Conservation (phyloP, 2,329 filamentous ascomycete genomes). For the Sphaceloma murrayae region DNA sequence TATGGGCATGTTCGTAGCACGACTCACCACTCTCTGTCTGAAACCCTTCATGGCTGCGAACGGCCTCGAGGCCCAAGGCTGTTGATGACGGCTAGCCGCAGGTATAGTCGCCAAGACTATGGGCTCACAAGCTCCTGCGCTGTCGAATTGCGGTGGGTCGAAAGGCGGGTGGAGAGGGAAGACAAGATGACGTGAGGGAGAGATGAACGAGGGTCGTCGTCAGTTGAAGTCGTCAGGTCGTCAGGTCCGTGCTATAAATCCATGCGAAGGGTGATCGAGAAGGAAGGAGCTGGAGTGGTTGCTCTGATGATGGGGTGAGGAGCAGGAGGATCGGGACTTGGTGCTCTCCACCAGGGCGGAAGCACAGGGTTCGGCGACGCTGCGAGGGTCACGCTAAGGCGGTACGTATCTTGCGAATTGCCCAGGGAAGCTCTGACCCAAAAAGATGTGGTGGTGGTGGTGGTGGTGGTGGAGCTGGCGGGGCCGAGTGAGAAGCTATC, state of each 20-base stretch:
- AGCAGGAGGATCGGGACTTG: slow-evolving; percentile 11
- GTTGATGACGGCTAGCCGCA: slow-evolving; percentile 10
- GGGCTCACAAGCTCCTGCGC: slow-evolving; percentile 13
- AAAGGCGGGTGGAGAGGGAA: slow-evolving; percentile 1
- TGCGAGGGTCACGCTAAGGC: slow-evolving; percentile 13
- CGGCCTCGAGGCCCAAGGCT: not conserved
- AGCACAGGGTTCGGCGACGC: slow-evolving; percentile 14
- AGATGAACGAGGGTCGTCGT: slow-evolving; percentile 8
- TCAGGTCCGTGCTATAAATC: slow-evolving; percentile 11
- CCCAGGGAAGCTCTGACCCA: slow-evolving; percentile 5
- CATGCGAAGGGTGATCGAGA: slow-evolving; percentile 1
- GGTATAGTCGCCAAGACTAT: slow-evolving; percentile 4
- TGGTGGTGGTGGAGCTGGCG: not conserved
- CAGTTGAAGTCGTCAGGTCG: slow-evolving; percentile 11
- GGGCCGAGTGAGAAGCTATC: not conserved
- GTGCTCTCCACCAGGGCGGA: slow-evolving; percentile 15
- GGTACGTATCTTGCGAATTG: slow-evolving; percentile 16
- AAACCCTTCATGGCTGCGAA: slow-evolving; percentile 74
- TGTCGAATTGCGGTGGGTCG: slow-evolving; percentile 12
- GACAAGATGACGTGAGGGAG: not conserved
- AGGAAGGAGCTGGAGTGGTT: not conserved
- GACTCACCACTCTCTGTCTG: slow-evolving; percentile 89
- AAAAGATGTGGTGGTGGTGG: not conserved
- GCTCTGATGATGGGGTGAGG: slow-evolving; percentile 14
- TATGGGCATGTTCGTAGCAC: too few species aligned